A percentile compares a stretch with the other conserved stretches of the same genome.
Evolutionary conservation across 1,284 basidiomycete species (phyloP).

Genomic region (Xanthoconium separans): DNA sequence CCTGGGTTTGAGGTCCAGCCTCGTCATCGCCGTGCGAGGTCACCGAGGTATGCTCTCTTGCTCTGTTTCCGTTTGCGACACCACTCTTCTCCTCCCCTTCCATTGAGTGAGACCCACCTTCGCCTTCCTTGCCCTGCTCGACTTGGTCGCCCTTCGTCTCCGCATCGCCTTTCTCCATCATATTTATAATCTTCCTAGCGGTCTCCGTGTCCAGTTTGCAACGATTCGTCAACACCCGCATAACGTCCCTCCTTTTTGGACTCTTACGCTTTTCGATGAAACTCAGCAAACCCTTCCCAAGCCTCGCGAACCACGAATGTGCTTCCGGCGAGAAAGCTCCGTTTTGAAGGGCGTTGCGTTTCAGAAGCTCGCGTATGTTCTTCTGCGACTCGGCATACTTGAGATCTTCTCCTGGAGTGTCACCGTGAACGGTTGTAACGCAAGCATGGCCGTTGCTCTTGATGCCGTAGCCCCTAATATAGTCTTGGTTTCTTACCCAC

Average conservation of each 20-base stretch:
- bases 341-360: conserved; percentile 15
- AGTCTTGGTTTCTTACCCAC: conserved; percentile 36
- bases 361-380: conserved; percentile 22
- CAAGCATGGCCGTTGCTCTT: conserved; percentile 36
- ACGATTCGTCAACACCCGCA: conserved; percentile 24
- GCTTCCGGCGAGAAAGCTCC: conserved; percentile 17
- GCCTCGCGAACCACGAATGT: conserved; percentile 17
- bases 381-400: conserved; percentile 25
- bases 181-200: conserved; percentile 22
- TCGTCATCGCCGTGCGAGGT: neutral
- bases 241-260: conserved; percentile 21
- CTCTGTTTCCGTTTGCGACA: neutral
- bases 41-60: neutral
- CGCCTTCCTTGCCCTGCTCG: neutral
- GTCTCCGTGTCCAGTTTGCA: conserved; percentile 31
- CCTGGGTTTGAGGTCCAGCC: neutral
- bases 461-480: conserved; percentile 34
- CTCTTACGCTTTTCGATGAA: conserved; percentile 19
- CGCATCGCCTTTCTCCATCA: conserved; percentile 24
- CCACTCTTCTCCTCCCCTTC: neutral
- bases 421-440: conserved; percentile 37
- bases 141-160: conserved; percentile 2
- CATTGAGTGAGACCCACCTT: neutral
- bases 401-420: conserved; percentile 19
- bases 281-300: conserved; percentile 15